Evolutionary conservation across 305 asterid genomes (phyloP).

Genomic region (Ajuga reptans): DNA sequence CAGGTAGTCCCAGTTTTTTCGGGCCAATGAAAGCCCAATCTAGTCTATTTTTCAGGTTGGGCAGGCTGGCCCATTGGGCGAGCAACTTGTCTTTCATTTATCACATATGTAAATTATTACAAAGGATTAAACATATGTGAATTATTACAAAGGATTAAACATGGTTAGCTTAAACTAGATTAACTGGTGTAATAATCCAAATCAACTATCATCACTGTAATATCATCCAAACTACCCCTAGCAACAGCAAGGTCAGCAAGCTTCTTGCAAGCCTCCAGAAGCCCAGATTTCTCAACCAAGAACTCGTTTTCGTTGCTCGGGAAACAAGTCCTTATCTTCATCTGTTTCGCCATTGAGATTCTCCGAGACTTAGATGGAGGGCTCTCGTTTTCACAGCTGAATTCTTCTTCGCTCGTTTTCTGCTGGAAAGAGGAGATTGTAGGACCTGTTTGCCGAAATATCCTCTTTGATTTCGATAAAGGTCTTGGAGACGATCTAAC

Average conservation of each 20-base stretch:
- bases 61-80: too few relatives aligned
- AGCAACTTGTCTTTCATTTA: too few relatives aligned
- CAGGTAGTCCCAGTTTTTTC: too few relatives aligned
- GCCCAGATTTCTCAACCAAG: conserved; percentile 33
- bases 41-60: too few relatives aligned
- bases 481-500: conserved; percentile 24
- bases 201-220: conserved; percentile 75
- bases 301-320: conserved; percentile 30
- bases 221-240: conserved; percentile 80
- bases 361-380: conserved; percentile 56
- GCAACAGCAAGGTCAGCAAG: conserved; percentile 59
- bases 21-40: too few relatives aligned
- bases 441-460: conserved; percentile 19
- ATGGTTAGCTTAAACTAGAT: conserved; percentile 8
- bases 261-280: conserved; percentile 59
- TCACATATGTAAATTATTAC: not conserved
- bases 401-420: conserved; percentile 33
- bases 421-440: conserved; percentile 18
- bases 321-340: conserved; percentile 22
- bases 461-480: conserved; percentile 37
- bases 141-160: not conserved
- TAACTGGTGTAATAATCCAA: conserved; percentile 26
- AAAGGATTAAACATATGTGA: not conserved
- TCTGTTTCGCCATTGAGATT: conserved; percentile 30
- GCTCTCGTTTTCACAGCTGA: conserved; percentile 35